Percentiles rank a stretch among this genome's conserved stretches.
These are phyloP conservation scores for Colletotrichum higginsianum DNA, from an alignment of 2,329 filamentous ascomycete genomes.

Conservation along the genomic window DNA sequence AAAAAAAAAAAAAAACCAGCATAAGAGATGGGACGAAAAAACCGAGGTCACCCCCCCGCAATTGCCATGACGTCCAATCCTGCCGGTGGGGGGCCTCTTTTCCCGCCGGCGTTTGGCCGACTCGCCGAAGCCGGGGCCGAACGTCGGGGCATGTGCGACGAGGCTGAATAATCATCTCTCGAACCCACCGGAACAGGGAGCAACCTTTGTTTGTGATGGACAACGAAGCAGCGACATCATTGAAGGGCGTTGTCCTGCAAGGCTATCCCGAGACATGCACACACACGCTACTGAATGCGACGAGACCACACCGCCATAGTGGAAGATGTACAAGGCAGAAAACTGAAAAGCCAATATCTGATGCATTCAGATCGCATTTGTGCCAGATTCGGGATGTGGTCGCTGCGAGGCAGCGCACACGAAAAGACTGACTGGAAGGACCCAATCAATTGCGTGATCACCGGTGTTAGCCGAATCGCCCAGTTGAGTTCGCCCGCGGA, in stretches of 20 bases:
- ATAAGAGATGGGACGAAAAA: slow-evolving; percentile 13
- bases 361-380: not conserved
- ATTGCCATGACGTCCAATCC: slow-evolving; percentile 36
- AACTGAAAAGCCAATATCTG: not conserved
- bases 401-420: slow-evolving; percentile 14
- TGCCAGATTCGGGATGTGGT: slow-evolving; percentile 11
- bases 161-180: slow-evolving; percentile 33
- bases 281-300: not conserved
- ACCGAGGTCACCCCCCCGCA: slow-evolving; percentile 17
- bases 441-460: slow-evolving; percentile 41
- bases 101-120: slow-evolving; percentile 38
- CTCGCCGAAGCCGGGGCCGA: slow-evolving; percentile 41
- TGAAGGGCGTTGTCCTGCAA: not conserved
- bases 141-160: slow-evolving; percentile 29
- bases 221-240: slow-evolving; percentile 31
- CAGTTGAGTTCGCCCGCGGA: slow-evolving; percentile 15
- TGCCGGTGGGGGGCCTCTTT: slow-evolving; percentile 24
- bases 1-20: not conserved
- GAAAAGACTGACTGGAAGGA: slow-evolving; percentile 28
- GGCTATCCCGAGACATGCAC: slow-evolving; percentile 26
- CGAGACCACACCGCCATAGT: not conserved
- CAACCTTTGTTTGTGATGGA: slow-evolving; percentile 16
- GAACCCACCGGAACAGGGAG: slow-evolving; percentile 22
- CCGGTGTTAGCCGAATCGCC: slow-evolving; percentile 34
- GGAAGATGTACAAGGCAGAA: not conserved